Evolutionary conservation across 2,329 filamentous ascomycete genomes (phyloP).

Genomic region (Ophiostoma sp.): DNA sequence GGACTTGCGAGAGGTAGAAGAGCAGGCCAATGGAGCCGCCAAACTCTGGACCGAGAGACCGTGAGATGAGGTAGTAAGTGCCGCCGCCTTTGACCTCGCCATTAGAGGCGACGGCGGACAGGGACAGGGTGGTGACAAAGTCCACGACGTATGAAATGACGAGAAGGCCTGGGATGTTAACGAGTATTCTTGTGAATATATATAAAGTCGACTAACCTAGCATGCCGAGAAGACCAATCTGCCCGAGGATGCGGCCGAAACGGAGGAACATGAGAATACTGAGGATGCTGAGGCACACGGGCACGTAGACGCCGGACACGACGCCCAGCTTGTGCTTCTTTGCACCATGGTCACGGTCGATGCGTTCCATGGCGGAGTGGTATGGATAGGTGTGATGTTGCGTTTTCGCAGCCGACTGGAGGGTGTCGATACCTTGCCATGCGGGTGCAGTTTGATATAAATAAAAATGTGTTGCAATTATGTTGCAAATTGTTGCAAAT

Average conservation of each 20-base stretch:
- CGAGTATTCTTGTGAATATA: not conserved
- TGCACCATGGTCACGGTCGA: conserved; percentile 26
- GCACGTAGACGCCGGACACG: conserved; percentile 76
- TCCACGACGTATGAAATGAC: conserved; percentile 72
- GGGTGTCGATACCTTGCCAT: not conserved
- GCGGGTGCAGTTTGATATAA: not conserved
- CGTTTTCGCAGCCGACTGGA: not conserved
- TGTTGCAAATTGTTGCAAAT: too few relatives aligned
- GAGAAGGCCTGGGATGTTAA: conserved; percentile 54
- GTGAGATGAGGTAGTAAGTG: conserved; percentile 82
- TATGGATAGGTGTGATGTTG: not conserved
- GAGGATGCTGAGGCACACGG: conserved; percentile 81
- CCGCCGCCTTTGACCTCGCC: conserved; percentile 83
- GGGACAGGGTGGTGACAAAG: conserved; percentile 76
- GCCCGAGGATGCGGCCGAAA: conserved; percentile 78
- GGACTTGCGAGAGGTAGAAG: conserved; percentile 83
- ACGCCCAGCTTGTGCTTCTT: conserved; percentile 63
- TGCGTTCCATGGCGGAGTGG: conserved; percentile 33
- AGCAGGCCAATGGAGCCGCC: conserved; percentile 82
- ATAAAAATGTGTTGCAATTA: too few relatives aligned
- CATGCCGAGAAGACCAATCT: conserved; percentile 73
- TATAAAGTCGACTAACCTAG: conserved; percentile 51
- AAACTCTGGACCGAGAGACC: conserved; percentile 81
- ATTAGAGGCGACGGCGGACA: conserved; percentile 85
- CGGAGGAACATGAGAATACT: conserved; percentile 90